Conservation (phyloP, 1,284 basidiomycete genomes). For the Cutaneotrichosporon arboriforme region DNA sequence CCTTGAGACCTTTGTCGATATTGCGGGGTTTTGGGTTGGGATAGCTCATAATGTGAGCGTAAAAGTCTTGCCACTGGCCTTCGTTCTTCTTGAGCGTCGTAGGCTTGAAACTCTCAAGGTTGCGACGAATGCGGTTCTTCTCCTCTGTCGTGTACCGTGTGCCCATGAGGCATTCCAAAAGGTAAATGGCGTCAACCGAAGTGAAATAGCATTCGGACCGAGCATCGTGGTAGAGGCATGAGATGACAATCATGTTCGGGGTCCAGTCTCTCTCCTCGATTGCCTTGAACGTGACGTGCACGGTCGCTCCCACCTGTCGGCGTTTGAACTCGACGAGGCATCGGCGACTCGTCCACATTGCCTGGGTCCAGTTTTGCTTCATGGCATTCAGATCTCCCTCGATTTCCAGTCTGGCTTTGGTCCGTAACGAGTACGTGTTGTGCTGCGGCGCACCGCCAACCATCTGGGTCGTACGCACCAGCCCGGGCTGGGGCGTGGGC, state of each 20-base stretch:
- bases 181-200: slow-evolving; percentile 89
- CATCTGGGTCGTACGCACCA: slow-evolving; percentile 43
- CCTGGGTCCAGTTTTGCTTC: slow-evolving; percentile 48
- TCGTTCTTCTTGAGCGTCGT: slow-evolving; percentile 86
- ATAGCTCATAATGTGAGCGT: slow-evolving; percentile 92
- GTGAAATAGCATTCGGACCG: slow-evolving; percentile 78
- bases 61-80: slow-evolving; percentile 56
- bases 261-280: slow-evolving; percentile 50
- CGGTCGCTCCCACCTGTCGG: slow-evolving; percentile 51
- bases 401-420: slow-evolving; percentile 45
- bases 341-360: slow-evolving; percentile 51
- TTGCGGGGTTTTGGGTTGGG: slow-evolving; percentile 88
- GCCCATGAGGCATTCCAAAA: slow-evolving; percentile 81
- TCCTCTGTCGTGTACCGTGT: slow-evolving; percentile 85
- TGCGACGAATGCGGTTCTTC: slow-evolving; percentile 91
- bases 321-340: slow-evolving; percentile 55
- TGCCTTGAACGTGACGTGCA: slow-evolving; percentile 51
- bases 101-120: slow-evolving; percentile 85
- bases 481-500: slow-evolving; percentile 29
- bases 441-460: slow-evolving; percentile 19
- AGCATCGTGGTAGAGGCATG: slow-evolving; percentile 83
- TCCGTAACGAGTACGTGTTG: slow-evolving; percentile 22
- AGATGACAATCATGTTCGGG: slow-evolving; percentile 54
- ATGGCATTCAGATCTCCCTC: slow-evolving; percentile 52
- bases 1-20: slow-evolving; percentile 97